These are phyloP conservation scores for Bryoerythrophyllum caledonicum DNA, from an alignment of 225 moss, liverwort and hornwort genomes.

Conservation along the genomic window DNA sequence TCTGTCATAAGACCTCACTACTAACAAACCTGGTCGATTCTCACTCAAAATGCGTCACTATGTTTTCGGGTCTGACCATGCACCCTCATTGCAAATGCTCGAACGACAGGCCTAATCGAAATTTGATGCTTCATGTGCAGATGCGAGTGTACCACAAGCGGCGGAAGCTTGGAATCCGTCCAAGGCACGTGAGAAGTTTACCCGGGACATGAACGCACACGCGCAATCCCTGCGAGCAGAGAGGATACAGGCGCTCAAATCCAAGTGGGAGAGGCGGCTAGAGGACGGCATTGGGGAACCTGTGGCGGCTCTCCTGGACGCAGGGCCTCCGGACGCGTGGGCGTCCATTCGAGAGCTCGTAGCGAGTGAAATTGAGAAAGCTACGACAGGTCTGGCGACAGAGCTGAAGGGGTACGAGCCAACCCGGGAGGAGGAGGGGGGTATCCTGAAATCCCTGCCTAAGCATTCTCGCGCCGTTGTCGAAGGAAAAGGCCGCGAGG, in stretches of 20 bases:
- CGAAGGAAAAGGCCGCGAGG: conserved; percentile 55
- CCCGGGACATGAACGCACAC: conserved; percentile 61
- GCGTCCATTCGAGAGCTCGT: conserved; percentile 48
- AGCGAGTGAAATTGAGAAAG: conserved; percentile 35
- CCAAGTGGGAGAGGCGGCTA: conserved; percentile 42
- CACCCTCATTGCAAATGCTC: no score
- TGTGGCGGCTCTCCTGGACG: conserved; percentile 51
- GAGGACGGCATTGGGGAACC: conserved; percentile 48
- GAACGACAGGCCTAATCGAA: neutral
- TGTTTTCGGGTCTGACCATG: no score
- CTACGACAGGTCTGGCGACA: conserved; percentile 29
- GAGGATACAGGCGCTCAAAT: conserved; percentile 38
- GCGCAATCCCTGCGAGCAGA: conserved; percentile 42
- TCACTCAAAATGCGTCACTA: no score
- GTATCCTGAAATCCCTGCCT: conserved; percentile 28
- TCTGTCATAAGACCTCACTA: neutral
- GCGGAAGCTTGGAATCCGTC: conserved; percentile 55
- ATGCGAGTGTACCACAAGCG: conserved; percentile 47
- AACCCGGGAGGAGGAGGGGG: conserved; percentile 31
- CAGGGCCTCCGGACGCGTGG: conserved; percentile 69
- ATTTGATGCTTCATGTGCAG: conserved; percentile 26
- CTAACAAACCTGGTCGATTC: no score
- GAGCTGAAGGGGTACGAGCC: conserved; percentile 56
- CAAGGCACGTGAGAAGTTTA: conserved; percentile 59
- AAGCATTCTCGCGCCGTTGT: conserved; percentile 42